Evolutionary conservation across 148 eudicot species (phyloP).

Genomic region (Vaccinium darrowii): DNA sequence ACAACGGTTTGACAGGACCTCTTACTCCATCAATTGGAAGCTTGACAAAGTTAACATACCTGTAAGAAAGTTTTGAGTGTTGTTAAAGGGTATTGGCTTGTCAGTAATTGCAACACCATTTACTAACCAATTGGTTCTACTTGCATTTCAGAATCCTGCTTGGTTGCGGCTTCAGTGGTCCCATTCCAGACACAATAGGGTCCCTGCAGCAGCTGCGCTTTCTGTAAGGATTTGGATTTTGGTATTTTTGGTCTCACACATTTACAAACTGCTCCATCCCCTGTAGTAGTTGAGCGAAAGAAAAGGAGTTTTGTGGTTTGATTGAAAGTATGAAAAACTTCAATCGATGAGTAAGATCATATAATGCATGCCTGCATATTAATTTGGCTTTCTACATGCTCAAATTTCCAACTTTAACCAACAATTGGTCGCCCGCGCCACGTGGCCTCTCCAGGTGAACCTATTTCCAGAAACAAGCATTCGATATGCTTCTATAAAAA

Average conservation of each 20-base stretch:
- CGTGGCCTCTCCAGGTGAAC: not conserved
- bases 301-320: too few relatives aligned
- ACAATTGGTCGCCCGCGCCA: not conserved
- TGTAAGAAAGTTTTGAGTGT: constrained; percentile 45
- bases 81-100: not conserved
- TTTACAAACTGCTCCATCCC: not conserved
- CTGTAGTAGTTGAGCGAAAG: not conserved
- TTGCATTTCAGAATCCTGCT: constrained; percentile 50
- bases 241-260: not conserved
- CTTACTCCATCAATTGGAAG: constrained; percentile 62
- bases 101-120: not conserved
- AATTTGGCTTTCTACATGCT: not conserved
- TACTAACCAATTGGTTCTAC: constrained; percentile 1
- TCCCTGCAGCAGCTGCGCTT: constrained; percentile 43
- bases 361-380: not conserved
- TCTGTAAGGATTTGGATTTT: constrained; percentile 53
- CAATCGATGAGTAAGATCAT: not conserved
- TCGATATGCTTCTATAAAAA: not conserved
- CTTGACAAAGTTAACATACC: constrained; percentile 46
- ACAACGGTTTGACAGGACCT: constrained; percentile 59
- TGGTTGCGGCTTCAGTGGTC: constrained; percentile 73
- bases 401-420: not conserved
- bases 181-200: constrained; percentile 70
- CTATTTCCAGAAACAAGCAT: constrained; percentile 3
- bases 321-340: too few relatives aligned